Conservation (phyloP, 1,284 basidiomycete species). For the Apiotrichum laibachii region DNA sequence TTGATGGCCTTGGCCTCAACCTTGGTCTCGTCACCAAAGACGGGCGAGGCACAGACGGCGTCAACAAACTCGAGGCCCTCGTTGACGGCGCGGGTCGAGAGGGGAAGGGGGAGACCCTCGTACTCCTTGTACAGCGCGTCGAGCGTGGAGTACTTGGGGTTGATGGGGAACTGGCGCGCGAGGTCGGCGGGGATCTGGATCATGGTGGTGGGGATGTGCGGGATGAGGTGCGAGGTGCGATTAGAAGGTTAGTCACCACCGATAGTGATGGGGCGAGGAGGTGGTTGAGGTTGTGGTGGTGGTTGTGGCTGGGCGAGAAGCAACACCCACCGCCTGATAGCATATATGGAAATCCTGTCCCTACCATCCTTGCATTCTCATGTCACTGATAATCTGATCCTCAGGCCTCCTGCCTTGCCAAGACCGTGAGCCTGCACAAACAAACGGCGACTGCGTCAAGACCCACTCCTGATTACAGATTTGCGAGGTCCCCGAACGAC, state of each 20-base stretch:
- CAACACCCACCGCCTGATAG: too few species aligned
- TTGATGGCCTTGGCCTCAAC: constrained; percentile 12
- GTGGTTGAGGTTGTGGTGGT: neutral
- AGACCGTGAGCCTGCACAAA: neutral
- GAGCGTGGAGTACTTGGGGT: constrained; percentile 17
- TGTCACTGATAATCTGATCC: neutral
- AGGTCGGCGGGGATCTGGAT: constrained; percentile 19
- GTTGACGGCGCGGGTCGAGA: constrained; percentile 5
- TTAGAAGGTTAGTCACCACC: neutral
- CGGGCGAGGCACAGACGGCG: constrained; percentile 12
- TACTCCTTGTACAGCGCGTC: constrained; percentile 12
- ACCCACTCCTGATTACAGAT: neutral
- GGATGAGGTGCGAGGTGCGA: too few species aligned
- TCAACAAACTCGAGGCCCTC: constrained; percentile 22
- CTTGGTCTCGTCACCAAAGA: constrained; percentile 17
- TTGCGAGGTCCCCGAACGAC: neutral
- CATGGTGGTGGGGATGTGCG: constrained; percentile 2
- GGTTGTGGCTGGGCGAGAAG: too few species aligned
- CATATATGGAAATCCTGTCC: too few species aligned
- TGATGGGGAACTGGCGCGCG: constrained; percentile 21
- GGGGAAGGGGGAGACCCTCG: constrained; percentile 18
- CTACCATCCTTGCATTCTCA: neutral
- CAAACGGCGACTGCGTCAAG: neutral
- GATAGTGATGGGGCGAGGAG: neutral
- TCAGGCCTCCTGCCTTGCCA: neutral